Evolutionary conservation across 1,284 basidiomycete genomes (phyloP), one percentile per base, ranked within the genome.

Genomic region (Trametes sp.): DNA sequence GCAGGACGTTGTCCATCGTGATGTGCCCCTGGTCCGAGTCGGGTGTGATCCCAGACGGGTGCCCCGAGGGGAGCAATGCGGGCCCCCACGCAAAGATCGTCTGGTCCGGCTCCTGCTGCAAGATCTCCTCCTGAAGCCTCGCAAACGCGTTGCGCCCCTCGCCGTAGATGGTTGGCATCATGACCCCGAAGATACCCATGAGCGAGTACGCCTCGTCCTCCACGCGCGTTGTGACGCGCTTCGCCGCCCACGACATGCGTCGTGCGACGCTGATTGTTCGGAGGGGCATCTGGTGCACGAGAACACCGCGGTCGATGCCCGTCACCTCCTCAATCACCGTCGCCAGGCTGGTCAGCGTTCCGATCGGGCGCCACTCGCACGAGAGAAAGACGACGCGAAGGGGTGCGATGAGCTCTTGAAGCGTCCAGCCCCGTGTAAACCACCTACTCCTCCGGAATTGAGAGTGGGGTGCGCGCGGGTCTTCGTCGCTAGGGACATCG

Each of bases 161-260:
- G 35, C 50, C 50, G 33, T 52, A 52, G 50, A 52, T 52, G 2
- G 50, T 52, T 11, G 50, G 50, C 50, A 52, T 52, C 50, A 52
- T 52, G 16, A 52, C 50, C 2, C 35, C 50, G 50, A 52, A 52
- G 21, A 52, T 24, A 21, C 50, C 50, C 50, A 52, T 52, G 4
- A 52, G 23, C n/a, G 50, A 52, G 50, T 52, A 52, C 23, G 50
- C 50, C 35, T 52, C 50, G 50, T 52, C 50, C 31, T 52, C 50
- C 19, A 52, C 50, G 16, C 50, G 33, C 50, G 50, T 52, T 7
- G 50, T 52, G 35, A 52, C 33, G 21, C 50, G 50, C 23, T 24
- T 24, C 35, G 50, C 29, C 21, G 50, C 50, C 50, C 50, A 52
- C 8, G 50, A 36, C 50, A 52, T 52, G 23, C 50, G 50, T 1